Evolutionary conservation across 352 stramenopile genomes (phyloP), one percentile per base, ranked within the genome.

Genomic region (Bremia lactucae): DNA sequence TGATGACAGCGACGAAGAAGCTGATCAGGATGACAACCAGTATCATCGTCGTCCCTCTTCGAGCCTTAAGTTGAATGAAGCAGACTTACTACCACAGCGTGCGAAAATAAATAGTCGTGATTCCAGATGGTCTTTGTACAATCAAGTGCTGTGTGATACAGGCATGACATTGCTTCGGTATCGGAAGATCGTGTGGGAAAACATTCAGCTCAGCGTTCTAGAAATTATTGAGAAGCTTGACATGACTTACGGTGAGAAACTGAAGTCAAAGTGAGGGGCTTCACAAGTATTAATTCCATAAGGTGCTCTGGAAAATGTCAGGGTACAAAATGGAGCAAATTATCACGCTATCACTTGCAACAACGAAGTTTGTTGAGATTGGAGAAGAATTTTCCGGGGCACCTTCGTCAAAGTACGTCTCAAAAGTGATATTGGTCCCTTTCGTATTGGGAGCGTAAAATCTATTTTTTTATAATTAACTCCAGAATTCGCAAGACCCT

Each of bases 281-380:
- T 2, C 16, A 48, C 10, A 25, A n/a, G 14, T 26, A 31, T 14
- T 67, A n/a, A 56, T 35, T 31, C 8, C 51, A 21, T 26, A 34
- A 31, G 31, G 21, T 50, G 4, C 10, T 33, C 38, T 46, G 15
- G 38, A 7, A 23, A 24, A 36, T 26, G 2, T 14, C 46, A 91
- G 74, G 71, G 4, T 79, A 89, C 55, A 89, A 95, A 42, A 72
- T 94, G 49, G 83, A 95, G 45, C 81, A 95, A 29, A 74, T 96
- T 13, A 86, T 93, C 33, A 66, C 61, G 5, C 58, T 96, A 31
- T 78, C 83, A 26, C 70, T 85, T 35, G 65, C 71, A 2, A 89
- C 83, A 4, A 70, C 66, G 22, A 70, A 62, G 21, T 83, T 95
- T 40, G 73, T 84, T 25, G 68, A 87, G 36, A 71, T 95, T 15